Evolutionary conservation across 306 rosid genomes (phyloP).

Genomic region (Canavalia ensiformis): DNA sequence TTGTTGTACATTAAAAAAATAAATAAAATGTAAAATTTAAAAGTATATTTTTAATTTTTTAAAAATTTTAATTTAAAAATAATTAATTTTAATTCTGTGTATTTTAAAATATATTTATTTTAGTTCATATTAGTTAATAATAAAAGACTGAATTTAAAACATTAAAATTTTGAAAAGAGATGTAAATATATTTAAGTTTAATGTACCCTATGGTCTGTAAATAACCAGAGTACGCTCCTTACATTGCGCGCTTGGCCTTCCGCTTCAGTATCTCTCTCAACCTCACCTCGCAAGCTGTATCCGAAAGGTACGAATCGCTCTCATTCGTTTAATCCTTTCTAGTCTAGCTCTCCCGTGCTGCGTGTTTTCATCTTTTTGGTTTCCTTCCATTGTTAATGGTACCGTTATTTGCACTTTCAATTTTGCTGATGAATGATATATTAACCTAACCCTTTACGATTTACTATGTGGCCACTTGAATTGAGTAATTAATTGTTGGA

Average conservation of each 20-base stretch:
- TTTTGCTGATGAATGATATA: neutral
- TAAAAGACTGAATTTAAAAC: no score
- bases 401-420: neutral
- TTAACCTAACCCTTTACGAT: neutral
- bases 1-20: no score
- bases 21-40: no score
- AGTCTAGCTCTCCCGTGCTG: neutral
- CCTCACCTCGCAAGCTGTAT: neutral
- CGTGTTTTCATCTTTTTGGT: neutral
- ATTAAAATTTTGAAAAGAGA: neutral
- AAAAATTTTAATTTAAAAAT: no score
- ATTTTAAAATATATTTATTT: no score
- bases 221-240: neutral
- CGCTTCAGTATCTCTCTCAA: slow-evolving; percentile 12
- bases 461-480: neutral
- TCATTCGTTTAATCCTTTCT: slow-evolving; percentile 11
- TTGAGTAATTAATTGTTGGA: slow-evolving; percentile 31
- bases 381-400: neutral
- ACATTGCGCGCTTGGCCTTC: slow-evolving; percentile 20
- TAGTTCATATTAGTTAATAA: no score
- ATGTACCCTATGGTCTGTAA: no score
- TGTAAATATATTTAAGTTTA: no score
- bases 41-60: no score
- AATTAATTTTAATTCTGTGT: no score
- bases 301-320: slow-evolving; percentile 35